A percentile compares a stretch with the other conserved stretches of the same genome.
Evolutionary conservation across 345 rosid genomes (phyloP).

Genomic region (Populus ilicifolia): DNA sequence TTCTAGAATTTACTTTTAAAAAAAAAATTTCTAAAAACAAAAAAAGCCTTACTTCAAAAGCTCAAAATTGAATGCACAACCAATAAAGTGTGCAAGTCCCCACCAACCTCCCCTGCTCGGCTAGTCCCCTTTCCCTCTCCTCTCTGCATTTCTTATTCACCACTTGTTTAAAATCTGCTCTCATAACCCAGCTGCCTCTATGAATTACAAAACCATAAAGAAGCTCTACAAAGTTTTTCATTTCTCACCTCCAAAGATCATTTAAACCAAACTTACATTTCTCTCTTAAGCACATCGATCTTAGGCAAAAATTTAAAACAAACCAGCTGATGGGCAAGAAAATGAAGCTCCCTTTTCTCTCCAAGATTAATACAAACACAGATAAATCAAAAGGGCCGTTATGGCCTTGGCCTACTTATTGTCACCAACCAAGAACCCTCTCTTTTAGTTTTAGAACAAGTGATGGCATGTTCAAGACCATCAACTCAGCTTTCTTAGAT

Average conservation of each 20-base stretch:
- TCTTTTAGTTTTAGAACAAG: slow-evolving; percentile 43
- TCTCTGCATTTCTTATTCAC: not conserved
- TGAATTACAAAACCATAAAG: slow-evolving; percentile 10
- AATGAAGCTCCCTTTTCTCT: slow-evolving; percentile 65
- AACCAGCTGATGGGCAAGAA: slow-evolving; percentile 29
- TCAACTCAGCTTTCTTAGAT: slow-evolving; percentile 39
- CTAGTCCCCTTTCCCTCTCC: not conserved
- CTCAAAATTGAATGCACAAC: slow-evolving; percentile 31
- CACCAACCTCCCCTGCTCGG: slow-evolving; percentile 18
- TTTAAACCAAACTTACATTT: not conserved
- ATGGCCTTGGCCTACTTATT: slow-evolving; percentile 86
- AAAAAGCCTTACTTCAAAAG: slow-evolving; percentile 29
- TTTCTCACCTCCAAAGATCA: slow-evolving; percentile 8
- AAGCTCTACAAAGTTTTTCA: not conserved
- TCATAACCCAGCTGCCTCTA: not conserved
- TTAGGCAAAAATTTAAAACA: not conserved
- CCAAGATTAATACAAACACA: slow-evolving; percentile 16
- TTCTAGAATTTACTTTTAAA: too few relatives aligned
- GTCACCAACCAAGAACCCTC: slow-evolving; percentile 65
- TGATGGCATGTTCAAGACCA: slow-evolving; percentile 30
- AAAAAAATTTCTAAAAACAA: too few relatives aligned
- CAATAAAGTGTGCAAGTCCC: slow-evolving; percentile 19
- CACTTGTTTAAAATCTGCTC: slow-evolving; percentile 34
- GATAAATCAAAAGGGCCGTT: slow-evolving; percentile 21
- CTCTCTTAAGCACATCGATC: not conserved